Evolutionary conservation across 2,329 filamentous ascomycete genomes (phyloP), one percentile per base, ranked within the genome.

Genomic region (Biscogniauxia sp.): DNA sequence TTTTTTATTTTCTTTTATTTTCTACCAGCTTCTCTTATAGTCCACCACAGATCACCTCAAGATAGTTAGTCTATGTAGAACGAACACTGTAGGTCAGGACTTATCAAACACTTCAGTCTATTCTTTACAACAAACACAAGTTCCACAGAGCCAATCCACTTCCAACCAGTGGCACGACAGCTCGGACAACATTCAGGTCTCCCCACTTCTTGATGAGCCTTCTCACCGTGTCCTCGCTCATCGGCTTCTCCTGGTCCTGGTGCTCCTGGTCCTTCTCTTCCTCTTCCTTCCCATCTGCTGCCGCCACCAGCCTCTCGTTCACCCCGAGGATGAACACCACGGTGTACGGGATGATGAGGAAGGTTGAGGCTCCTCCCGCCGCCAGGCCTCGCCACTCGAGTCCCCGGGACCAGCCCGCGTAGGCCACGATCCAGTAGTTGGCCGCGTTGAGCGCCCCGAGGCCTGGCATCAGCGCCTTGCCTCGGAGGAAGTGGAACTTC

Each of bases 101-200:
- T 2, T 56, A n/a, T 4, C 20, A 20, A 51, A n/a, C 25, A 51
- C 9, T 52, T n/a, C 23, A 51, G 50, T 23, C n/a, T n/a, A n/a
- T n/a, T 23, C 41, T 26, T 20, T 53, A 26, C 53, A 55, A 66
- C 53, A 65, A 37, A 57, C 58, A 59, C 23, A 74, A 61, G 56
- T 69, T 70, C 66, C 68, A 73, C 57, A 74, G 55, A 8, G 68
- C 72, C 55, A 73, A 59, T 51, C 63, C 64, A n/a, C 72, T 70
- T 23, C 73, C 74, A 20, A 69, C 55, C 53, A 73, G 58, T 58
- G 69, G 69, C 51, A 71, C 61, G 20, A 67, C 45, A 15, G 66
- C 64, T 55, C 72, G 62, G 26, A 63, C 61, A 53, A 66, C 53
- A 56, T 73, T 73, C 54, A 72, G 56, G 13, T 64, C 60, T 32